These are phyloP conservation scores for Bremia lactucae DNA, from an alignment of 352 stramenopile genomes.

Conservation along the genomic window DNA sequence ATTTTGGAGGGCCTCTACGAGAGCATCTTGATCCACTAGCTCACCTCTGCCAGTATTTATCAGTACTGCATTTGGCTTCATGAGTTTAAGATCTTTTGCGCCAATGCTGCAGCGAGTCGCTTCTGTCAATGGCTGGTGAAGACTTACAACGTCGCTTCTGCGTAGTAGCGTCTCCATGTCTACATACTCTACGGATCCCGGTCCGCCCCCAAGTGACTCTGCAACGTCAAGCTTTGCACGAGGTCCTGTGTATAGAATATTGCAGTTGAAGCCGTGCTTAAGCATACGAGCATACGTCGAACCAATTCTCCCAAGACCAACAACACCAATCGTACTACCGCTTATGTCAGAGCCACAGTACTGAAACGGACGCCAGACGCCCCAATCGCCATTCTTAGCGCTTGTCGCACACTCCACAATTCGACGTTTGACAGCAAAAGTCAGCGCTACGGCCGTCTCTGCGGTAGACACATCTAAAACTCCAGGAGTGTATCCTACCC, in stretches of 20 bases:
- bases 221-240: constrained; percentile 43
- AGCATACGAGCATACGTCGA: constrained; percentile 75
- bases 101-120: constrained; percentile 65
- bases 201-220: constrained; percentile 18
- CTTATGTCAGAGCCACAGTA: constrained; percentile 68
- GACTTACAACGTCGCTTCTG: constrained; percentile 81
- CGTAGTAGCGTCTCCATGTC: constrained; percentile 60
- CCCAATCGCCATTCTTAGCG: constrained; percentile 61
- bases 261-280: constrained; percentile 71
- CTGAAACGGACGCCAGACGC: constrained; percentile 71
- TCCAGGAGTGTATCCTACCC: constrained; percentile 74
- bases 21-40: constrained; percentile 82
- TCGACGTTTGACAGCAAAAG: constrained; percentile 49
- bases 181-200: constrained; percentile 52
- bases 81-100: constrained; percentile 53
- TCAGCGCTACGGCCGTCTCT: constrained; percentile 62
- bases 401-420: constrained; percentile 63
- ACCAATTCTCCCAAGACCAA: constrained; percentile 84
- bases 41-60: constrained; percentile 89
- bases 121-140: constrained; percentile 75
- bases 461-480: constrained; percentile 78
- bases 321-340: constrained; percentile 62
- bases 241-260: constrained; percentile 70
- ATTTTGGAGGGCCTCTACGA: constrained; percentile 31
- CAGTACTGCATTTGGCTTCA: constrained; percentile 81